These are phyloP conservation scores for Mortierella sp. DNA, from an alignment of 371 early-diverging fungal genomes.

Conservation along the genomic window DNA sequence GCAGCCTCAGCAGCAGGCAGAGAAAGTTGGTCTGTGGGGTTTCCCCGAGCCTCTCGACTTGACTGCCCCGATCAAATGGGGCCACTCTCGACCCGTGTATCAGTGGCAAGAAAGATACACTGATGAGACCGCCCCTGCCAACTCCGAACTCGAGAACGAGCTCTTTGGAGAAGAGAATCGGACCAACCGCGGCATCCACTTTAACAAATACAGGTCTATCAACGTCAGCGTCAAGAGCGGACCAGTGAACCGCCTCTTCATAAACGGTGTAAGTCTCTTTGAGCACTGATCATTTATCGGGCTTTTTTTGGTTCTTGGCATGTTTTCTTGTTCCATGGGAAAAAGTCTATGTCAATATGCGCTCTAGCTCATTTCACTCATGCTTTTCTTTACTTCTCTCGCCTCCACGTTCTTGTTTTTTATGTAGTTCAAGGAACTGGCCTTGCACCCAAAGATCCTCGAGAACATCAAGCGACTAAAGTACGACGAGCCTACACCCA, in stretches of 20 bases:
- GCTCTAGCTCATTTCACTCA: too few relatives aligned
- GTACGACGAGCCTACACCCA: slow-evolving; percentile 77
- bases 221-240: slow-evolving; percentile 30
- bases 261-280: slow-evolving; percentile 18
- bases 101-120: slow-evolving; percentile 37
- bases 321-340: too few relatives aligned
- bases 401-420: background rate
- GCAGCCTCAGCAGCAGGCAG: too few relatives aligned
- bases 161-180: slow-evolving; percentile 30
- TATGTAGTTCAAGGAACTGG: slow-evolving; percentile 62
- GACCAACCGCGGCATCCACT: slow-evolving; percentile 23
- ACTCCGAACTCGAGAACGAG: slow-evolving; percentile 20
- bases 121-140: slow-evolving; percentile 30
- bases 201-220: slow-evolving; percentile 20
- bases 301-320: background rate
- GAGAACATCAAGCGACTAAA: slow-evolving; percentile 70
- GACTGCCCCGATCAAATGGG: slow-evolving; percentile 9
- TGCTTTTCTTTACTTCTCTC: background rate
- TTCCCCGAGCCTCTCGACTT: background rate
- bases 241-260: slow-evolving; percentile 17
- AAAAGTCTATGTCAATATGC: too few relatives aligned
- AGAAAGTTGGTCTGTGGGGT: slow-evolving; percentile 3
- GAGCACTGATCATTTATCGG: background rate
- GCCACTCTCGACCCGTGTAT: slow-evolving; percentile 28
- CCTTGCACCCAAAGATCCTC: slow-evolving; percentile 64